These are phyloP conservation scores for Rosa multiflora DNA, from an alignment of 306 rosid genomes.

Conservation along the genomic window DNA sequence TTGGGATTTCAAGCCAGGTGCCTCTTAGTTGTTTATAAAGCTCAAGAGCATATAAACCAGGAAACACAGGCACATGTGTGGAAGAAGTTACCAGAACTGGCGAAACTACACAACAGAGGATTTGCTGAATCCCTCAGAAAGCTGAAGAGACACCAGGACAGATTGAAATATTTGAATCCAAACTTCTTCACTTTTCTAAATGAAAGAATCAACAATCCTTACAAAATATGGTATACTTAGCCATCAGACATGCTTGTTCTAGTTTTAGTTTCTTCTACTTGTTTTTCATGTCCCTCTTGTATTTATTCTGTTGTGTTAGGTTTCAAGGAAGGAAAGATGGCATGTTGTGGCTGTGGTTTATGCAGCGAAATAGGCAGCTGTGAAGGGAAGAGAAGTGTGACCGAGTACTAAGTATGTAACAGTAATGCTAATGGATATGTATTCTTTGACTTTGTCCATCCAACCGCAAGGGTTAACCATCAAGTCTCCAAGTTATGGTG, in stretches of 20 bases:
- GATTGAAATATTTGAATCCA: too few species aligned
- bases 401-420: slow-evolving; percentile 7
- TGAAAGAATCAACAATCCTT: too few species aligned
- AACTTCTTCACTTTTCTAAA: too few species aligned
- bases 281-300: too few species aligned
- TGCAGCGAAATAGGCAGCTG: slow-evolving; percentile 51
- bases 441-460: slow-evolving; percentile 49
- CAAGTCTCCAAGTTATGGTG: slow-evolving; percentile 36
- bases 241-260: too few species aligned
- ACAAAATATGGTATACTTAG: too few species aligned
- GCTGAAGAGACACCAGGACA: too few species aligned
- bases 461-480: slow-evolving; percentile 28
- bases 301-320: too few species aligned
- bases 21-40: slow-evolving; percentile 24
- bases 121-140: too few species aligned
- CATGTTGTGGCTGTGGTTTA: slow-evolving; percentile 62
- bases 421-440: slow-evolving; percentile 31
- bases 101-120: too few species aligned
- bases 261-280: too few species aligned
- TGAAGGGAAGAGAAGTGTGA: slow-evolving; percentile 48
- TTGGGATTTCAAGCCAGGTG: slow-evolving; percentile 19
- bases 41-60: not conserved
- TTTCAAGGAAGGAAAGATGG: slow-evolving; percentile 32
- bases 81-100: slow-evolving; percentile 14
- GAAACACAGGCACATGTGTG: slow-evolving; percentile 9